Percentiles rank a stretch among this genome's conserved stretches.
Evolutionary conservation across 2,329 filamentous ascomycete species (phyloP).

Genomic region (Monilinia fructigena): DNA sequence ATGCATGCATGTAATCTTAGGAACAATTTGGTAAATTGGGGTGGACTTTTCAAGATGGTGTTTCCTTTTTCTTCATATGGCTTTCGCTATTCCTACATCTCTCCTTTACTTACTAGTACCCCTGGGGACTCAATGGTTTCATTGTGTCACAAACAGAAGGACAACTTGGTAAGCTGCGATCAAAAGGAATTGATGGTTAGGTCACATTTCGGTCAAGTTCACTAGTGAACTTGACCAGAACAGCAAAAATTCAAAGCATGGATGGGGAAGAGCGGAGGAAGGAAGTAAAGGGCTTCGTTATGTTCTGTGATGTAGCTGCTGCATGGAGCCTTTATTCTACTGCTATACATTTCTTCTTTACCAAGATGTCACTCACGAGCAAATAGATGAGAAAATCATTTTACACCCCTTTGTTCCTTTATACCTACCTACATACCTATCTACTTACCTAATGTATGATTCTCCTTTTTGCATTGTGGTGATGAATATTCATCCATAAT

Average conservation of each 20-base stretch:
- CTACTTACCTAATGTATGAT: too few relatives aligned
- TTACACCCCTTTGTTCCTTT: too few relatives aligned
- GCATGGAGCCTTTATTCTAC: neutral
- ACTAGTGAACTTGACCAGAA: neutral
- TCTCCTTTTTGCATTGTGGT: too few relatives aligned
- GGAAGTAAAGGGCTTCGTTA: neutral
- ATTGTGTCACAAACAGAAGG: neutral
- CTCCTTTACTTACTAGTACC: neutral
- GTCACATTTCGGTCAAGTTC: neutral
- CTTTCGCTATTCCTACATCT: neutral
- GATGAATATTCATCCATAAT: too few relatives aligned
- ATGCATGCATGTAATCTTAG: constrained; percentile 19
- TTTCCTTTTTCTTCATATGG: constrained; percentile 8
- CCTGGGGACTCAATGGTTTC: neutral
- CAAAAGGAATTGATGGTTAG: neutral
- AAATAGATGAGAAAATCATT: neutral
- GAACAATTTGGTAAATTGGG: constrained; percentile 9
- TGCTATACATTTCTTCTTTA: neutral
- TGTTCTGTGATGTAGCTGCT: neutral
- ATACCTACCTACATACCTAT: too few relatives aligned
- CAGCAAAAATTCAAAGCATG: neutral
- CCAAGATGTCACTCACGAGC: neutral
- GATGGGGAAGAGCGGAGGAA: neutral
- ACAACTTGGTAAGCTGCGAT: neutral
- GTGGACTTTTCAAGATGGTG: constrained; percentile 12